Conservation (phyloP, 257 asterid species). For the Scutellaria minor region DNA sequence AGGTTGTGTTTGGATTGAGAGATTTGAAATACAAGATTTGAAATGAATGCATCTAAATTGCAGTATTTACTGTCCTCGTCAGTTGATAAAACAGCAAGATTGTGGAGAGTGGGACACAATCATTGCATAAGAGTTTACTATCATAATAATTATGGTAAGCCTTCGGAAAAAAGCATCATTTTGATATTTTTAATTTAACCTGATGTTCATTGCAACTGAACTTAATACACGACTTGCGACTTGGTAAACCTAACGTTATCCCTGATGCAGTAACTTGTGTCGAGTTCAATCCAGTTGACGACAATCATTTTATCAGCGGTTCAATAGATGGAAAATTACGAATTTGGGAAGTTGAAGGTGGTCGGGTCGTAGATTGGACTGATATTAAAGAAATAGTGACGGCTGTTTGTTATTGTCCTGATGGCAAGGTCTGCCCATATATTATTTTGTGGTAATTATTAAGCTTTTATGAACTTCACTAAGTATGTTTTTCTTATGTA, state of each 20-base stretch:
- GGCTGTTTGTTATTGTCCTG: slow-evolving; percentile 74
- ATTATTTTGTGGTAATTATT: slow-evolving; percentile 9
- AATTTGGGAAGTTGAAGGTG: slow-evolving; percentile 75
- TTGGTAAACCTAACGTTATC: not conserved
- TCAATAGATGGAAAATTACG: slow-evolving; percentile 86
- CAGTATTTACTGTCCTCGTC: slow-evolving; percentile 88
- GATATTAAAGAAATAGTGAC: slow-evolving; percentile 78
- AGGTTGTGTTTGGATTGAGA: not conserved
- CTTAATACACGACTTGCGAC: too few species aligned
- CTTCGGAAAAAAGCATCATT: not conserved
- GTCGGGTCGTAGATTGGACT: slow-evolving; percentile 82
- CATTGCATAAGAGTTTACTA: slow-evolving; percentile 68
- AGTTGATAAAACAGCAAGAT: slow-evolving; percentile 82
- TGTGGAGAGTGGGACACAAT: slow-evolving; percentile 84
- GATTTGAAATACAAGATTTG: not conserved
- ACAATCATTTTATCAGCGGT: slow-evolving; percentile 80
- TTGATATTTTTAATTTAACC: not conserved
- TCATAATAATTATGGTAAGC: slow-evolving; percentile 82
- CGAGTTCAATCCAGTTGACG: slow-evolving; percentile 81
- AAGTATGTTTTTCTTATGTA: slow-evolving; percentile 22
- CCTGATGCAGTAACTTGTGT: slow-evolving; percentile 77
- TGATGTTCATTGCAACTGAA: too few species aligned
- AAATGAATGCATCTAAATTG: slow-evolving; percentile 27
- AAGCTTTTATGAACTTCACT: not conserved
- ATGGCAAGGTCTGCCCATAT: slow-evolving; percentile 66